Evolutionary conservation across 2,329 filamentous ascomycete species (phyloP), one percentile per base, ranked within the genome.

Genomic region (Alternaria sp.): DNA sequence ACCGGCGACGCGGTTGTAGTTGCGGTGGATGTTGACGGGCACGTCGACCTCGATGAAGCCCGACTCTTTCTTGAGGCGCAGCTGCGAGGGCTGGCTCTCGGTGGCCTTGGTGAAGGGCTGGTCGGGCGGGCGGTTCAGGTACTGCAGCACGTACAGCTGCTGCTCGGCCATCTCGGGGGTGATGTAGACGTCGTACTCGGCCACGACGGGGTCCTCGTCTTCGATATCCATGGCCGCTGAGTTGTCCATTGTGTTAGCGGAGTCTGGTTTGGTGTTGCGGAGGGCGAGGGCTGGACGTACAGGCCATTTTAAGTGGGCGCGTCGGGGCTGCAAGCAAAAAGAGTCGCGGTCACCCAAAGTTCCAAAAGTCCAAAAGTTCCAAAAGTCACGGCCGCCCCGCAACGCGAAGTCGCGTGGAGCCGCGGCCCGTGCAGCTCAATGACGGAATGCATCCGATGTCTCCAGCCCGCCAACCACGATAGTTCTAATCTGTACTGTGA

Each of bases 21-120:
- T 90, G 79, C 51, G 45, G 89, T 89, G 83, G 90, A 79, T 75
- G 61, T 79, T 89, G 71, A 97, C 85, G 5, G 93, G 93, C n/a
- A 97, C 87, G 78, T 99, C 96, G 56, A 98, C 85, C 81, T 99
- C 96, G 60, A 97, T 85, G 82, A 97, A 92, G 59, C 94, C 94
- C 0, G 92, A 88, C 60, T 86, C 83, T 13, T 90, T 87, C 83
- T 98, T 99, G 78, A 97, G 83, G 69, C 95, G 93, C 73, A 98
- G 84, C 72, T 91, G 89, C 15, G 88, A 83, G 11, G 95, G 91
- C 59, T 86, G 84, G 15, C 83, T 81, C 9, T 69, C 64, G 56
- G 83, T 81, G 12, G 81, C 76, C 21, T 87, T 85, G 58, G 87
- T 87, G 80, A 91, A 91, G 6, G 87, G 85, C 66, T 90, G 86